A percentile compares a stretch with the other conserved stretches of the same genome.
phyloP scores from a whole-genome alignment of 495 filamentous ascomycete genomes.

The Poronia punctata region DNA sequence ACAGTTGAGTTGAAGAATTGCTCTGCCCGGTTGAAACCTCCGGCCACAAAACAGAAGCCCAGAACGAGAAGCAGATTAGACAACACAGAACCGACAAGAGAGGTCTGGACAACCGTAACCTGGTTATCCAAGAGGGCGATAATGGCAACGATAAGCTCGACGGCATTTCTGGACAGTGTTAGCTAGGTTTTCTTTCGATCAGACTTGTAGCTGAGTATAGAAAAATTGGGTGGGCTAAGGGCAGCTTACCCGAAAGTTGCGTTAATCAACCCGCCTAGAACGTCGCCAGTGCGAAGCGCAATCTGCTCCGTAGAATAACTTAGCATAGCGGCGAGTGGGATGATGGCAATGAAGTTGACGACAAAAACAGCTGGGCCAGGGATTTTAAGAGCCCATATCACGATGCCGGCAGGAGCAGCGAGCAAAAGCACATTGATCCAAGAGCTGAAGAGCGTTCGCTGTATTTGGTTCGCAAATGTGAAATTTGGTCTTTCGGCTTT shows the following conservation, averaged over 20 bases:
- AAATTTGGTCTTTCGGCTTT: slow-evolving; percentile 42
- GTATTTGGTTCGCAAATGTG: slow-evolving; percentile 63
- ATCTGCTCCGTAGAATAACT: slow-evolving; percentile 92
- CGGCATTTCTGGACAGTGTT: slow-evolving; percentile 59
- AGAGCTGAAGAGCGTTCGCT: slow-evolving; percentile 64
- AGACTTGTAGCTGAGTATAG: background rate
- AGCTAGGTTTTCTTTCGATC: slow-evolving; percentile 8
- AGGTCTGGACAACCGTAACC: slow-evolving; percentile 86
- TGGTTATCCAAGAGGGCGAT: slow-evolving; percentile 67
- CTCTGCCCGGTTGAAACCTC: slow-evolving; percentile 69
- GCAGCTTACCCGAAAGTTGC: slow-evolving; percentile 71
- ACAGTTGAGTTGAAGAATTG: slow-evolving; percentile 91
- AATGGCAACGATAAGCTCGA: slow-evolving; percentile 86
- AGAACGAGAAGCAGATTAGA: slow-evolving; percentile 88
- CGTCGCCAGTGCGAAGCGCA: slow-evolving; percentile 74
- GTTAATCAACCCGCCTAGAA: slow-evolving; percentile 78
- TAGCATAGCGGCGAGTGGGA: slow-evolving; percentile 81
- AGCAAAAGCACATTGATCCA: slow-evolving; percentile 83
- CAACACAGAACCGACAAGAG: slow-evolving; percentile 81
- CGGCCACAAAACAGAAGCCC: slow-evolving; percentile 91
- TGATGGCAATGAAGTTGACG: slow-evolving; percentile 83
- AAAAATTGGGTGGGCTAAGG: slow-evolving; percentile 4
- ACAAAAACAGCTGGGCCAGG: slow-evolving; percentile 63
- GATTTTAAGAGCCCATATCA: slow-evolving; percentile 52
- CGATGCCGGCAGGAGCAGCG: slow-evolving; percentile 72